Evolutionary conservation across 495 filamentous ascomycete species (phyloP).

Genomic region (Penicillium pulvis): DNA sequence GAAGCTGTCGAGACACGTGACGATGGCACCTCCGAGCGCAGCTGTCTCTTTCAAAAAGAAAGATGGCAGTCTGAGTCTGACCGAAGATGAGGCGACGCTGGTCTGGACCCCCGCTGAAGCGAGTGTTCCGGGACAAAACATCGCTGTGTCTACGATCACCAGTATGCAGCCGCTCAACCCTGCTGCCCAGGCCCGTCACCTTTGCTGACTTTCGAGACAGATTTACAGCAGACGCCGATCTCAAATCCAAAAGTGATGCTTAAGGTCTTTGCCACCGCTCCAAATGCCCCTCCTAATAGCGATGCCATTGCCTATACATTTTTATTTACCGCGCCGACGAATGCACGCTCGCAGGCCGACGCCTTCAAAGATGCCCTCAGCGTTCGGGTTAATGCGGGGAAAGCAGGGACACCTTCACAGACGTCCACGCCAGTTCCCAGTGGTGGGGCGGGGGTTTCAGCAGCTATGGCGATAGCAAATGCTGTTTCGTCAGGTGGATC

Average conservation of each 20-base stretch:
- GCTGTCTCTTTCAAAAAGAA: conserved; percentile 92
- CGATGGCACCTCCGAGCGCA: conserved; percentile 63
- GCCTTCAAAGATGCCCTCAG: conserved; percentile 80
- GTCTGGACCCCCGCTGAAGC: conserved; percentile 71
- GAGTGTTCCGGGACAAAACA: conserved; percentile 59
- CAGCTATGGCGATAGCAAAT: conserved; percentile 62
- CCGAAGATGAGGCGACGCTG: conserved; percentile 67
- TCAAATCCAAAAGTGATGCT: conserved; percentile 83
- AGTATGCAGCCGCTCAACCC: conserved; percentile 53
- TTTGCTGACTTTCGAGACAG: conserved; percentile 26
- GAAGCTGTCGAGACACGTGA: conserved; percentile 44
- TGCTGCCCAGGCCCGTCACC: background rate
- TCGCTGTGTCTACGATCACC: conserved; percentile 74
- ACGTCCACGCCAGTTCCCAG: conserved; percentile 27
- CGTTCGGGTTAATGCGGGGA: conserved; percentile 69
- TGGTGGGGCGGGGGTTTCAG: conserved; percentile 48
- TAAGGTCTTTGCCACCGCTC: conserved; percentile 74
- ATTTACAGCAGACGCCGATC: conserved; percentile 91
- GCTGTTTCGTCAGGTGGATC: conserved; percentile 48
- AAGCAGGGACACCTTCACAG: conserved; percentile 51
- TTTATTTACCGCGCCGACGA: conserved; percentile 74
- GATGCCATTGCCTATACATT: conserved; percentile 76
- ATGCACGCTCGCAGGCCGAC: conserved; percentile 80
- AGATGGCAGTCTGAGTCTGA: conserved; percentile 79
- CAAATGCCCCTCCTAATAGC: conserved; percentile 46